Base-by-base conservation (phyloP, 306 rosid species). In the Sicyos edulis region DNA sequence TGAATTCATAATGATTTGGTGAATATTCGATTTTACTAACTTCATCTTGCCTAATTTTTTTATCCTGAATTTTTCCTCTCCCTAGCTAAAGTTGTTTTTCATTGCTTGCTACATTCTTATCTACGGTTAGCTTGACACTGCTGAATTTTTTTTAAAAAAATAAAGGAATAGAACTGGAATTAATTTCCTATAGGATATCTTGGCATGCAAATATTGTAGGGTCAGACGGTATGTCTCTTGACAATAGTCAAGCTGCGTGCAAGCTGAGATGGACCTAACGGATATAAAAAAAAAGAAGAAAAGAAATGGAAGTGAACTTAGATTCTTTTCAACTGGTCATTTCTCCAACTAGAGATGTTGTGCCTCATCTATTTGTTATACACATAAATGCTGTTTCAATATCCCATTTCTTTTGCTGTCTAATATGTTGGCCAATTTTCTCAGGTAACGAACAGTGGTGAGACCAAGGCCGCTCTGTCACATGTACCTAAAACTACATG, bases 371-470 rank as follows among this genome's bases (percentile, higher is more conserved):
- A 32, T 29, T 7, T 62, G 10, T 62, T 57, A 21, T 7, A 17
- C 60, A 55, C 21, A 13, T 58, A 58, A 59, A 14, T 61, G 47
- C 66, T 66, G 37, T 66, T 66, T 44, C 17, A 32, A 20, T 45
- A 66, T 66, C 71, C 20, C 37, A 20, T 44, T 65, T 45, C 52
- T 40, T 63, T 32, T 66, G 71, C 12, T 21, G 7, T 45, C 14
- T 68, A 49, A 45, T 47, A 8, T 14, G 72, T 32, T 68, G 72
- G 21, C 54, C 54, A 68, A 68, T 67, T 78, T 45, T 26, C 78
- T 72, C 91, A 87, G 96, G 85, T 76, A 84, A 75, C 61, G 79
- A 73, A 47, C 57, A 10, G 17, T 76, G 74, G 54, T 78, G 21
- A 76, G 79, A 42, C 74, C 72, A 71, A 79, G 86, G 75, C 69